Percentiles rank a stretch among this genome's conserved stretches.
phyloP scores from a whole-genome alignment of 129 eudicot species.

The Gnaphalium uliginosum region DNA sequence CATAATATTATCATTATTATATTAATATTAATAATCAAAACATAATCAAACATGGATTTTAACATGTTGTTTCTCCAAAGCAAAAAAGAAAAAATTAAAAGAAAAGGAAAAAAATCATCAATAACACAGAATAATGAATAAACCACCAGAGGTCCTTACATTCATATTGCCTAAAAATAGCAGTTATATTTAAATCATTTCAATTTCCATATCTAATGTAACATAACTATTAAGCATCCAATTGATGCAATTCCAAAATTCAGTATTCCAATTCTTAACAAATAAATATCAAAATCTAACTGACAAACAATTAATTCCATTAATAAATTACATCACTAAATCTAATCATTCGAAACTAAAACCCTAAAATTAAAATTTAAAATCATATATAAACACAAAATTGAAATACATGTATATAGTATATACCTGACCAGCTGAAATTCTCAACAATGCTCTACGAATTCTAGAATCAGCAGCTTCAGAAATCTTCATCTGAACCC shows the following conservation, averaged over 20 bases:
- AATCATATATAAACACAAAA: not conserved
- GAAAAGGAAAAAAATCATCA: not conserved
- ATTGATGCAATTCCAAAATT: not conserved
- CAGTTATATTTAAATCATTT: not conserved
- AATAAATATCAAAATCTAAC: not conserved
- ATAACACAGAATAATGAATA: not conserved
- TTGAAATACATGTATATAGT: not conserved
- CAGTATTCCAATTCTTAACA: not conserved
- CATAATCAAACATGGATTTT: not conserved
- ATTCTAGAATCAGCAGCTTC: conserved; percentile 79
- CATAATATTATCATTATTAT: too few relatives aligned
- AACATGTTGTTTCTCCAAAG: not conserved
- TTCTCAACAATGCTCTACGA: conserved; percentile 77
- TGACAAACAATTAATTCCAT: too few relatives aligned
- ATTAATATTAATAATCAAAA: too few relatives aligned
- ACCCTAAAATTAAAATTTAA: not conserved
- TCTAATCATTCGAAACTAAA: conserved; percentile 22
- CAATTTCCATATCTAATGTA: not conserved
- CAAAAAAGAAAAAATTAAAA: not conserved
- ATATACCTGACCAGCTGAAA: conserved; percentile 92
- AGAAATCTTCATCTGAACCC: conserved; percentile 85
- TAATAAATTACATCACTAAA: conserved; percentile 27
- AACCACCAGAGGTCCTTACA: not conserved
- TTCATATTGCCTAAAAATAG: not conserved
- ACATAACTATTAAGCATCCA: not conserved